Evolutionary conservation across 108 stramenopile genomes (phyloP).

Genomic region (Asterionellopsis glacialis): DNA sequence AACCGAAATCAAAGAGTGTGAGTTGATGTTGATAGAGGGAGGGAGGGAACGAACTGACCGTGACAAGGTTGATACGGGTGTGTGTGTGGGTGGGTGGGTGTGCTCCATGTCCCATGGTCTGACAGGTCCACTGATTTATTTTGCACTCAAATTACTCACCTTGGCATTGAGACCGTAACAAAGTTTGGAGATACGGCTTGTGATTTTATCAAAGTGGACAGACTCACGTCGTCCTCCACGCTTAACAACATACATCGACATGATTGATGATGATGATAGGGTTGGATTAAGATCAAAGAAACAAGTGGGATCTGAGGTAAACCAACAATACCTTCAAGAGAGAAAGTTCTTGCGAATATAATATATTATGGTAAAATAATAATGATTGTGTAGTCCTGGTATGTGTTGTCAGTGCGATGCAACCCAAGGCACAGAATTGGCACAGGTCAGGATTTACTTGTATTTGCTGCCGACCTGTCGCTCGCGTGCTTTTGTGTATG

Average conservation of each 20-base stretch:
- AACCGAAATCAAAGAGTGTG: not conserved
- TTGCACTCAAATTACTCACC: constrained; percentile 36
- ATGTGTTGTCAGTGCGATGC: too few species aligned
- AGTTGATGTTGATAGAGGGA: too few species aligned
- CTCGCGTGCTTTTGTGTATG: too few species aligned
- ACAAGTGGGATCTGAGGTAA: not conserved
- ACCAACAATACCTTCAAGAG: not conserved
- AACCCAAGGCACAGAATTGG: too few species aligned
- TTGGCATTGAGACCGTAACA: constrained; percentile 94
- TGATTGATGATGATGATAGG: not conserved
- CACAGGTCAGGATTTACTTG: too few species aligned
- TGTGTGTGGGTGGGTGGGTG: not conserved
- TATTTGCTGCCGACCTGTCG: too few species aligned
- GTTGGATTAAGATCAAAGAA: not conserved
- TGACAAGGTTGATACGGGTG: too few species aligned
- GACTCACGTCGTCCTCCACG: constrained; percentile 89
- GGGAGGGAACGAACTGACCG: too few species aligned
- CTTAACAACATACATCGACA: constrained; percentile 91
- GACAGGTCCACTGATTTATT: too few species aligned
- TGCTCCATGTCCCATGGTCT: too few species aligned
- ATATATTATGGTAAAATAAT: too few species aligned
- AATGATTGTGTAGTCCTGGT: too few species aligned
- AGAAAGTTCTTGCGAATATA: not conserved
- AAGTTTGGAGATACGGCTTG: constrained; percentile 92
- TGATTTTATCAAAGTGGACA: constrained; percentile 98